phyloP scores from a whole-genome alignment of 768 basidiomycete genomes.

The Pleurotus djamor region DNA sequence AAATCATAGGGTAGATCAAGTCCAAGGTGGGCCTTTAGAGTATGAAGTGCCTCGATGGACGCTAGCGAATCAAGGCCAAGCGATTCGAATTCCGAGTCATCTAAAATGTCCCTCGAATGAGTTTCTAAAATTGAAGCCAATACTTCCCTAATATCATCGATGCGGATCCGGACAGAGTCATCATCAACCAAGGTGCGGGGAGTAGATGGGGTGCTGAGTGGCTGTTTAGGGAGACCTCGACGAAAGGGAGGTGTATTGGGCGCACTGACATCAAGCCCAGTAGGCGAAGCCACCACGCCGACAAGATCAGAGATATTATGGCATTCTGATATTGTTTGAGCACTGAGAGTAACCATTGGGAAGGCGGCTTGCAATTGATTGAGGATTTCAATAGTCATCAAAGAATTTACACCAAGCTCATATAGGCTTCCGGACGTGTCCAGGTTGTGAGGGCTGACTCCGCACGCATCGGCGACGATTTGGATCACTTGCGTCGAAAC shows the following conservation, averaged over 20 bases:
- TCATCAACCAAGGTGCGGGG: slow-evolving; percentile 16
- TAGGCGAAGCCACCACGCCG: slow-evolving; percentile 16
- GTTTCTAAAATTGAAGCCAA: slow-evolving; percentile 48
- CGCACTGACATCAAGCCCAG: no score
- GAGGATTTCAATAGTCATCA: slow-evolving; percentile 59
- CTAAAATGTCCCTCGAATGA: slow-evolving; percentile 32
- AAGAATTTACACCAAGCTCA: slow-evolving; percentile 60
- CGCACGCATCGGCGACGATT: slow-evolving; percentile 41
- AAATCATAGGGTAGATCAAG: slow-evolving; percentile 42
- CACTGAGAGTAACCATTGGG: slow-evolving; percentile 24
- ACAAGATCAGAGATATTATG: slow-evolving; percentile 32
- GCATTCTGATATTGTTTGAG: slow-evolving; percentile 29
- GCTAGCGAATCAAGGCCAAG: slow-evolving; percentile 66
- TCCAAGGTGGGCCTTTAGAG: slow-evolving; percentile 37
- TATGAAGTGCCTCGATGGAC: slow-evolving; percentile 58
- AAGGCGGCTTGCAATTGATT: slow-evolving; percentile 31
- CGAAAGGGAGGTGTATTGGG: no score
- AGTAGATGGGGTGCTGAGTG: background rate
- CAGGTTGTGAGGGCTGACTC: slow-evolving; percentile 26
- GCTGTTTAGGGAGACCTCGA: no score
- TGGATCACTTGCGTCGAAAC: no score
- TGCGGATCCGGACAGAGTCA: background rate
- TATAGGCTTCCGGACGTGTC: slow-evolving; percentile 39
- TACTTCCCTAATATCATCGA: slow-evolving; percentile 27
- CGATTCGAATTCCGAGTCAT: slow-evolving; percentile 43